A percentile compares a stretch with the other conserved stretches of the same genome.
These are phyloP conservation scores for Aspergillus glaucus DNA, from an alignment of 2,329 filamentous ascomycete species.

Conservation along the genomic window DNA sequence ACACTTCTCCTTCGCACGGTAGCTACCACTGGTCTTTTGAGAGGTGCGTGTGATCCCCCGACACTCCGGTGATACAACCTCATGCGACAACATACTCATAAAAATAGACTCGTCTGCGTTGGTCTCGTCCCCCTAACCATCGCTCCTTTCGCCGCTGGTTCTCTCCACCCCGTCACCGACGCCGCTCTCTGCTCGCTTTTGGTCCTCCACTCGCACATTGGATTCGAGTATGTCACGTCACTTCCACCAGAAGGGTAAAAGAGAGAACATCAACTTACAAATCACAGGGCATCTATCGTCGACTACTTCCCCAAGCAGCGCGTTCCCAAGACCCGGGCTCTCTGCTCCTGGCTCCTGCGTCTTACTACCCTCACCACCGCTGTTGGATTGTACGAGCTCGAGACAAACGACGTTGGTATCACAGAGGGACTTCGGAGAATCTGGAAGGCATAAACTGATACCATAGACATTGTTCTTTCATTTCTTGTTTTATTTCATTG, in stretches of 20 bases:
- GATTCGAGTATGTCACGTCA: conserved; percentile 64
- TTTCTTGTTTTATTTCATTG: conserved; percentile 18
- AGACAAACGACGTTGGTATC: conserved; percentile 95
- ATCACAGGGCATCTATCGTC: conserved; percentile 61
- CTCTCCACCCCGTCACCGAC: conserved; percentile 82
- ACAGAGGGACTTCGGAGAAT: conserved; percentile 83
- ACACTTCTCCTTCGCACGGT: conserved; percentile 70
- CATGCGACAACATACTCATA: not conserved
- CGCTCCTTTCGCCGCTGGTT: conserved; percentile 85
- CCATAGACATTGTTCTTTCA: conserved; percentile 20
- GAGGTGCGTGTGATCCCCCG: conserved; percentile 42
- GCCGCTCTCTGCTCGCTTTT: conserved; percentile 75
- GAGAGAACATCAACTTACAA: conserved; percentile 8
- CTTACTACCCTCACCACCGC: conserved; percentile 71
- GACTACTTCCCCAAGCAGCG: conserved; percentile 79
- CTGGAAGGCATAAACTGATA: conserved; percentile 62
- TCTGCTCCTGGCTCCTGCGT: conserved; percentile 73
- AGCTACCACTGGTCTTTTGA: conserved; percentile 99
- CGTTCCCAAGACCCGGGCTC: conserved; percentile 60
- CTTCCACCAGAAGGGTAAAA: not conserved
- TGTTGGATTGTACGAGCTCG: conserved; percentile 92
- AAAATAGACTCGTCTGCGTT: conserved; percentile 62
- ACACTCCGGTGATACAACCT: not conserved
- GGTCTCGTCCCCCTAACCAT: conserved; percentile 80
- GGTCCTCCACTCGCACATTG: conserved; percentile 90